A percentile compares a stretch with the other conserved stretches of the same genome.
Evolutionary conservation across 768 basidiomycete species (phyloP).

Genomic region (Chalciporus piperatus): DNA sequence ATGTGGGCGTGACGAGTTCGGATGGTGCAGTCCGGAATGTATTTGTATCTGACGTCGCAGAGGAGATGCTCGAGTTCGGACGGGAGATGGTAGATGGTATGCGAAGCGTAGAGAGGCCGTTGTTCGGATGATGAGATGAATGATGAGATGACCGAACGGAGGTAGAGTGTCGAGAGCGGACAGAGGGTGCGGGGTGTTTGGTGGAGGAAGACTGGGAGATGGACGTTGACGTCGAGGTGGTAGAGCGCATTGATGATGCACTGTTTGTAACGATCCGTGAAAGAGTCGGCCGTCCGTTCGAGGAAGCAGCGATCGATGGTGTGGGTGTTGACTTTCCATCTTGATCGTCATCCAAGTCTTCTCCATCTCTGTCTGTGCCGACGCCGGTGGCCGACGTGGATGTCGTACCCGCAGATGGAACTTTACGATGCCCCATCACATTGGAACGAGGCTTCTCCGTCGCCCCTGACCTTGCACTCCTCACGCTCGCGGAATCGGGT

Average conservation of each 20-base stretch:
- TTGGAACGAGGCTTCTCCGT: slow-evolving; percentile 24
- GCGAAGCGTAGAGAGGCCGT: slow-evolving; percentile 28
- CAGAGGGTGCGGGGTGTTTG: slow-evolving; percentile 16
- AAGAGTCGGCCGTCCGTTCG: slow-evolving; percentile 25
- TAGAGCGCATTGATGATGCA: slow-evolving; percentile 22
- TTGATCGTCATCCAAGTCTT: slow-evolving; percentile 6
- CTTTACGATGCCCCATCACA: slow-evolving; percentile 18
- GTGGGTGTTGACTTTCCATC: slow-evolving; percentile 18
- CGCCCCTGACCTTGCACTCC: slow-evolving; percentile 23
- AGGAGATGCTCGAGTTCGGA: slow-evolving; percentile 29
- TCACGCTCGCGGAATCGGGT: slow-evolving; percentile 38
- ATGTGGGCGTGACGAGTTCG: slow-evolving; percentile 29
- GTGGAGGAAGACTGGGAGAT: slow-evolving; percentile 6
- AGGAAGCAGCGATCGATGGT: slow-evolving; percentile 1
- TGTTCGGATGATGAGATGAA: slow-evolving; percentile 14
- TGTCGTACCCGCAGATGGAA: slow-evolving; percentile 17
- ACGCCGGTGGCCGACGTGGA: slow-evolving; percentile 2
- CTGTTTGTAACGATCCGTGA: slow-evolving; percentile 28
- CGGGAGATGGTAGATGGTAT: slow-evolving; percentile 28
- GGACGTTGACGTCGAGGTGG: slow-evolving; percentile 2
- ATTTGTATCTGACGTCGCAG: slow-evolving; percentile 26
- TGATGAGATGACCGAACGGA: slow-evolving; percentile 25
- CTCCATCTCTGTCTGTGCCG: slow-evolving; percentile 2
- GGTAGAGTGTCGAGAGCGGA: slow-evolving; percentile 20
- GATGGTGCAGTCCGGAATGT: slow-evolving; percentile 33